Conservation (phyloP, 2,329 filamentous ascomycete species). For the Neonectria magnoliae region DNA sequence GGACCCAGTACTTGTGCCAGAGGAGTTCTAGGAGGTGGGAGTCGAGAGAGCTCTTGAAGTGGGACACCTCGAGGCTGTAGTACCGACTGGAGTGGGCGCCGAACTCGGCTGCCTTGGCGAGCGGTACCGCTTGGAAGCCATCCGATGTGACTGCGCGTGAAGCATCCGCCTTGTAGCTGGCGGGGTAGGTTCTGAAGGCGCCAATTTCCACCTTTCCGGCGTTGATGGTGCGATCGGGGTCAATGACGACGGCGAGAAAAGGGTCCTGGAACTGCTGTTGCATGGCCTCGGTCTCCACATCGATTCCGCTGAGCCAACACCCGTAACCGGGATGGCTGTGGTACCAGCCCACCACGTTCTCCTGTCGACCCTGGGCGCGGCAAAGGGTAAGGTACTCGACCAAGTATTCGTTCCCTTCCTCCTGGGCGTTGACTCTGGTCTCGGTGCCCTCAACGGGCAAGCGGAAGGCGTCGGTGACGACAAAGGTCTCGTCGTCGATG, state of each 20-base stretch:
- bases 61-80: conserved; percentile 89
- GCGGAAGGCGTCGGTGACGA: conserved; percentile 93
- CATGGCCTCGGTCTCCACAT: conserved; percentile 86
- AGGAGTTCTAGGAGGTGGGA: conserved; percentile 84
- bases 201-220: conserved; percentile 97
- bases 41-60: conserved; percentile 95
- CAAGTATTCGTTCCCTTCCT: conserved; percentile 97
- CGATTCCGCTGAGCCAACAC: conserved; percentile 97
- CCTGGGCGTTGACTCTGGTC: conserved; percentile 94
- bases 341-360: conserved; percentile 98
- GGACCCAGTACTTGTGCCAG: conserved; percentile 99
- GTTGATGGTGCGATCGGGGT: conserved; percentile 93
- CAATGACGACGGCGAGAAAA: conserved; percentile 94
- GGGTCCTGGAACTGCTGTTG: conserved; percentile 90
- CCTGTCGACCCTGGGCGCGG: conserved; percentile 78
- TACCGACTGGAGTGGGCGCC: conserved; percentile 91
- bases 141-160: conserved; percentile 50
- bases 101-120: conserved; percentile 96
- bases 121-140: conserved; percentile 80
- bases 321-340: conserved; percentile 98
- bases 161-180: conserved; percentile 68
- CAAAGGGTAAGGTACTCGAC: conserved; percentile 83
- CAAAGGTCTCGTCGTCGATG: conserved; percentile 82
- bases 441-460: conserved; percentile 98
- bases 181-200: conserved; percentile 91